phyloP scores from a whole-genome alignment of 306 rosid genomes.

The Corylus americana region DNA sequence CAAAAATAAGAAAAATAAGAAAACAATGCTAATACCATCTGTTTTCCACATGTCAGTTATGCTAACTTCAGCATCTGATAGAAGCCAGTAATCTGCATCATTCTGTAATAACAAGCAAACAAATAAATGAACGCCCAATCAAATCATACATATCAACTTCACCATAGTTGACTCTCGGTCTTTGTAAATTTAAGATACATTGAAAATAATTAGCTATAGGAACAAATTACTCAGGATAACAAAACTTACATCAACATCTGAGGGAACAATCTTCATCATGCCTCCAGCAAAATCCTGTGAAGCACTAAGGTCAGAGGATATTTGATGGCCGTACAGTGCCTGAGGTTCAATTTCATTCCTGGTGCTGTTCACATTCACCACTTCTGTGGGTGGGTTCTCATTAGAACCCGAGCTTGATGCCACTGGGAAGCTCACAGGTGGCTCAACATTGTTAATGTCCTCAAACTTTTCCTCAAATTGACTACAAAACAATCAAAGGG shows the following conservation, averaged over 20 bases:
- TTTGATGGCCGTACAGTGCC: slow-evolving; percentile 55
- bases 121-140: neutral
- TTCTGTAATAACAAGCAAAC: slow-evolving; percentile 55
- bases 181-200: neutral
- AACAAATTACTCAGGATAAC: slow-evolving; percentile 11
- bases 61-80: slow-evolving; percentile 93
- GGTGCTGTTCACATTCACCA: slow-evolving; percentile 48
- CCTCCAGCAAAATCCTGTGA: slow-evolving; percentile 81
- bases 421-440: slow-evolving; percentile 61
- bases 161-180: neutral
- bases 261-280: slow-evolving; percentile 96
- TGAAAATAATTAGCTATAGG: neutral
- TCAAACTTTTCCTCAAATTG: slow-evolving; percentile 98
- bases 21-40: slow-evolving; percentile 60
- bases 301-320: slow-evolving; percentile 55
- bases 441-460: slow-evolving; percentile 65
- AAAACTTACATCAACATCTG: slow-evolving; percentile 86
- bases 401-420: slow-evolving; percentile 84
- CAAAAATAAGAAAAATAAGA: slow-evolving; percentile 27
- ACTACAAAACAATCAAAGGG: slow-evolving; percentile 45
- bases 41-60: slow-evolving; percentile 98
- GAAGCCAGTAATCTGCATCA: slow-evolving; percentile 97
- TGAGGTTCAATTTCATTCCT: slow-evolving; percentile 58
- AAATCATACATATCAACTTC: neutral
- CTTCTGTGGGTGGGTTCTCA: slow-evolving; percentile 59